phyloP scores from a whole-genome alignment of 306 rosid species.

The Acacia acuminata region DNA sequence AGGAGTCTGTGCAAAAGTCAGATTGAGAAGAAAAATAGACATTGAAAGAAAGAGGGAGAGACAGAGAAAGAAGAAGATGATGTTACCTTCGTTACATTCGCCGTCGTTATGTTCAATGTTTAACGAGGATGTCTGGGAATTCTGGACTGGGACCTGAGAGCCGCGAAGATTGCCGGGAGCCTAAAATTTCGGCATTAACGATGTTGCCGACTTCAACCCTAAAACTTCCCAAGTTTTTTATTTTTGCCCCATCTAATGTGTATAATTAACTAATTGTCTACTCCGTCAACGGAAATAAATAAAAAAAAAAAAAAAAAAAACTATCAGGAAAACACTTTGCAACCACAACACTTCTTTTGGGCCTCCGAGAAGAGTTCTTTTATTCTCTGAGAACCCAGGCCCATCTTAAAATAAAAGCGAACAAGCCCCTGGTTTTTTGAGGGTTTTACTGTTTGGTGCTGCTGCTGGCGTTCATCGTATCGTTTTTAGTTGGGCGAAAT shows the following conservation, averaged over 20 bases:
- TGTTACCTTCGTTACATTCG: not conserved
- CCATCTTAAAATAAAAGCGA: not conserved
- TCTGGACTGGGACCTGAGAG: not conserved
- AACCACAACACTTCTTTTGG: not conserved
- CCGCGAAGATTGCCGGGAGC: not conserved
- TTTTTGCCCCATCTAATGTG: not conserved
- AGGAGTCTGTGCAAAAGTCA: not conserved
- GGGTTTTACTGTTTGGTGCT: not conserved
- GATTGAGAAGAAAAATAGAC: not conserved
- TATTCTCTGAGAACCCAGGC: not conserved
- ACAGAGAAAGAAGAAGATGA: not conserved
- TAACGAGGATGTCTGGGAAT: not conserved
- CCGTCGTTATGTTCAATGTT: not conserved
- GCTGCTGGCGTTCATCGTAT: not conserved
- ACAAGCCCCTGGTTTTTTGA: not conserved
- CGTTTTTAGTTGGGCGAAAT: too few relatives aligned
- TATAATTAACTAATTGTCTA: not conserved
- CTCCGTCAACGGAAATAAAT: not conserved
- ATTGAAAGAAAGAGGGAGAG: not conserved
- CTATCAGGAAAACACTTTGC: not conserved
- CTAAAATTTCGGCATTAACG: not conserved
- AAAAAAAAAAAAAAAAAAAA: too few relatives aligned
- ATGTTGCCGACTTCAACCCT: slow-evolving; percentile 20
- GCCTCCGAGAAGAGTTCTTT: not conserved
- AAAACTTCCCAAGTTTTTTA: not conserved